Evolutionary conservation across 225 moss, liverwort and hornwort species (phyloP), one percentile per base, ranked within the genome.

Genomic region (Pleurozium schreberi): DNA sequence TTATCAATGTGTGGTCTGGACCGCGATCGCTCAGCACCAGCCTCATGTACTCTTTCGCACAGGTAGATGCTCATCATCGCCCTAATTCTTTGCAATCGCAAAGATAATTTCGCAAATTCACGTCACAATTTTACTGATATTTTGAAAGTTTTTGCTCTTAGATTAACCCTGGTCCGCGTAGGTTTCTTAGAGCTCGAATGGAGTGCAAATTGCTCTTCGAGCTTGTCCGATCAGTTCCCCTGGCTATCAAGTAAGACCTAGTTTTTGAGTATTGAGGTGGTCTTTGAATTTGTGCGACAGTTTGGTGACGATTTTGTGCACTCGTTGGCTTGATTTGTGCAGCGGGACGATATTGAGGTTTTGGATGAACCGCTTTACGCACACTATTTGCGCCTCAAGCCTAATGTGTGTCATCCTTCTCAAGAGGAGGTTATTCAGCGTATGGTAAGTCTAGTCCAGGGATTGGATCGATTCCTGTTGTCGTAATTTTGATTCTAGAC

Each of bases 11-110:
- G 71, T 98, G 98, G 98, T 98, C 98, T 10, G 95, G 98, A 68
- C 98, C 98, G 62, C 95, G 98, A 88, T 98, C 98, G 84, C 93
- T 98, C 73, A 98, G 98, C 90, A 98, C 98, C 82, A 96, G 98
- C 90, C 98, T 98, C 90, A 98, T 98, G 98, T 98, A 98, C 89
- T 98, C 96, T 57, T 98, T 98, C 82, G 96, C 98, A 60, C 98
- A 98, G 98, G 98, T 98, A 23, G 71, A 80, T 60, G 73, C 61
- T 28, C 61, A 57, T 26, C 10, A 36, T 58, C 43, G 59, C 87
- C 34, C 42, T 52, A n/a, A 1, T 64, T 27, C 58, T 49, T 38
- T 3, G 64, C 34, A 25, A 42, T 49, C 52, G 64, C 71, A 71
- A 57, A 38, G 38, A 64, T 21, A 11, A 78, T 62, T 31, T 55